A percentile compares a stretch with the other conserved stretches of the same genome.
Evolutionary conservation across 2,329 filamentous ascomycete species (phyloP).

Genomic region (Xylariaceae sp.): DNA sequence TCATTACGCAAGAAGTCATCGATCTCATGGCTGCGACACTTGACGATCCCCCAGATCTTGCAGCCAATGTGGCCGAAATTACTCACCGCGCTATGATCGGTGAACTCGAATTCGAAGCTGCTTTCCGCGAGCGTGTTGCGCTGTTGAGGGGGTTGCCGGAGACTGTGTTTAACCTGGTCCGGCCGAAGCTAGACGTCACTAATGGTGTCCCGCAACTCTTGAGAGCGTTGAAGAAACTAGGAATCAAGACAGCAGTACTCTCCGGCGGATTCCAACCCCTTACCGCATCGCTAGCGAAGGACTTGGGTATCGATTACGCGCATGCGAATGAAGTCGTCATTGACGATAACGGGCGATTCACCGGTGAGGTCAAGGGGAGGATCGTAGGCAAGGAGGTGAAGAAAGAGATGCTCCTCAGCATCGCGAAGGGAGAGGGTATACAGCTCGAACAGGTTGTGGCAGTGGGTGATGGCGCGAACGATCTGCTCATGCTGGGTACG

Average conservation of each 20-base stretch:
- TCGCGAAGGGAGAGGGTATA: conserved; percentile 66
- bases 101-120: conserved; percentile 86
- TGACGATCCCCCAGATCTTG: conserved; percentile 65
- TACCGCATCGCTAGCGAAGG: conserved; percentile 77
- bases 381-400: conserved; percentile 79
- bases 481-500: conserved; percentile 73
- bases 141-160: conserved; percentile 78
- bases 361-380: conserved; percentile 67
- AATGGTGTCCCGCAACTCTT: conserved; percentile 76
- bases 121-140: conserved; percentile 75
- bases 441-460: conserved; percentile 66
- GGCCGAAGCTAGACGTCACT: conserved; percentile 74
- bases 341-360: conserved; percentile 58
- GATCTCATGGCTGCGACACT: conserved; percentile 87
- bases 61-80: conserved; percentile 79
- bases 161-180: conserved; percentile 75
- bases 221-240: conserved; percentile 69
- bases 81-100: conserved; percentile 94
- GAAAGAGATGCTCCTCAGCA: conserved; percentile 66
- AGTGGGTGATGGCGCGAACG: conserved; percentile 80
- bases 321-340: conserved; percentile 81
- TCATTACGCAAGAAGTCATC: conserved; percentile 97
- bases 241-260: conserved; percentile 84
- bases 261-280: conserved; percentile 91
- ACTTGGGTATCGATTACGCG: conserved; percentile 83